A percentile compares a stretch with the other conserved stretches of the same genome.
These are phyloP conservation scores for Hebeloma cylindrosporum DNA, from an alignment of 768 basidiomycete genomes.

Conservation along the genomic window DNA sequence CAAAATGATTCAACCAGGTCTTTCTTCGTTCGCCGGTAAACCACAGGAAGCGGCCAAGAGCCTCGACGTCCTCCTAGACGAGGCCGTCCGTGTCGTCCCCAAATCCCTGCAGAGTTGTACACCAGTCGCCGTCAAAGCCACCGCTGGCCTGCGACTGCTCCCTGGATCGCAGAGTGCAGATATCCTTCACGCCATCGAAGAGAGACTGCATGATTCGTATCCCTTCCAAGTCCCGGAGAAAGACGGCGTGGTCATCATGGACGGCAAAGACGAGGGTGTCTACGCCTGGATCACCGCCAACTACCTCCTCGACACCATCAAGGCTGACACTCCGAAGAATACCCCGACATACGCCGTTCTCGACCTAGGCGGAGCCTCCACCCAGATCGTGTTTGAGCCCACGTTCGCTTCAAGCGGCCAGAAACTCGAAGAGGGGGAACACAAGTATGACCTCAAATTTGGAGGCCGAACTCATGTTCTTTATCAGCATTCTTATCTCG, in stretches of 20 bases:
- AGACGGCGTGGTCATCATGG: slow-evolving; percentile 86
- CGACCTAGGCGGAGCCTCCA: slow-evolving; percentile 95
- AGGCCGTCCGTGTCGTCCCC: slow-evolving; percentile 80
- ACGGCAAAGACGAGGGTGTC: slow-evolving; percentile 95
- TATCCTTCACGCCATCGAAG: slow-evolving; percentile 75
- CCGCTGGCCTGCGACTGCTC: slow-evolving; percentile 78
- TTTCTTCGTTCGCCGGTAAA: slow-evolving; percentile 59
- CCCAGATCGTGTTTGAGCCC: slow-evolving; percentile 97
- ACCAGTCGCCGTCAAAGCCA: slow-evolving; percentile 90
- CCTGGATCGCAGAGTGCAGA: slow-evolving; percentile 59
- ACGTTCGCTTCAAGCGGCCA: slow-evolving; percentile 43
- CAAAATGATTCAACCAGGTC: slow-evolving; percentile 75
- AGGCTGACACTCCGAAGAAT: slow-evolving; percentile 44
- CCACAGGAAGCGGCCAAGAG: slow-evolving; percentile 75
- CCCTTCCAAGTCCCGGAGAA: slow-evolving; percentile 59
- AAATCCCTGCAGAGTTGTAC: slow-evolving; percentile 66
- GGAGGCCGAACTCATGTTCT: slow-evolving; percentile 69
- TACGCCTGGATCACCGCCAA: slow-evolving; percentile 99
- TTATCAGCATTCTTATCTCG: slow-evolving; percentile 98
- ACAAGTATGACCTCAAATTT: slow-evolving; percentile 84
- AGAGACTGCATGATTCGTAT: slow-evolving; percentile 54
- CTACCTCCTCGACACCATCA: slow-evolving; percentile 80
- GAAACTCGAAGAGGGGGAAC: slow-evolving; percentile 72
- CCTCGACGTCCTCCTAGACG: slow-evolving; percentile 76
- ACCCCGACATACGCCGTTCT: slow-evolving; percentile 80